Evolutionary conservation across 306 rosid species (phyloP).

Genomic region (Castanea mollissima): DNA sequence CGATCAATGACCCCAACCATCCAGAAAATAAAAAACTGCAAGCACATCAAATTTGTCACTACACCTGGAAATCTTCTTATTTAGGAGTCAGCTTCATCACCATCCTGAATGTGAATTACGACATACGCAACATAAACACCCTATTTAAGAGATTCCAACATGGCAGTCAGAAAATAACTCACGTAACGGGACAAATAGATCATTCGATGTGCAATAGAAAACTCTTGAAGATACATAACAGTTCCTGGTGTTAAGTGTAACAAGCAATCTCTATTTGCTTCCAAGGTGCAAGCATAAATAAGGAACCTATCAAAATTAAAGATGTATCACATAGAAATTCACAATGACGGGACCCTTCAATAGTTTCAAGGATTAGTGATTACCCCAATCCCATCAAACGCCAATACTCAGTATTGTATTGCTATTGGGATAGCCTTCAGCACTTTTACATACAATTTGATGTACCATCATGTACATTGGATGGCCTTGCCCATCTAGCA

Average conservation of each 20-base stretch:
- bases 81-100: conserved; percentile 67
- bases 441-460: neutral
- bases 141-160: conserved; percentile 64
- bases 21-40: conserved; percentile 44
- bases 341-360: neutral
- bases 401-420: neutral
- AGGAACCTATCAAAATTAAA: neutral
- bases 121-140: conserved; percentile 60
- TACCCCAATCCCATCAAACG: neutral
- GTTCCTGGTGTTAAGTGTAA: conserved; percentile 34
- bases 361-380: neutral
- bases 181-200: conserved; percentile 45
- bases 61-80: conserved; percentile 60
- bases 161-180: conserved; percentile 54
- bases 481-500: neutral
- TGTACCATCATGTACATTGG: neutral
- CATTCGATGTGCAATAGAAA: conserved; percentile 48
- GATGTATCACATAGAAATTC: neutral
- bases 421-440: neutral
- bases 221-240: conserved; percentile 43
- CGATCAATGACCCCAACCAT: conserved; percentile 44
- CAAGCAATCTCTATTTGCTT: conserved; percentile 27
- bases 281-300: conserved; percentile 7
- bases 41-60: conserved; percentile 57
- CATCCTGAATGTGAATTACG: conserved; percentile 56